A percentile compares a stretch with the other conserved stretches of the same genome.
Evolutionary conservation across 768 basidiomycete species (phyloP).

Genomic region (Mycena floridula): DNA sequence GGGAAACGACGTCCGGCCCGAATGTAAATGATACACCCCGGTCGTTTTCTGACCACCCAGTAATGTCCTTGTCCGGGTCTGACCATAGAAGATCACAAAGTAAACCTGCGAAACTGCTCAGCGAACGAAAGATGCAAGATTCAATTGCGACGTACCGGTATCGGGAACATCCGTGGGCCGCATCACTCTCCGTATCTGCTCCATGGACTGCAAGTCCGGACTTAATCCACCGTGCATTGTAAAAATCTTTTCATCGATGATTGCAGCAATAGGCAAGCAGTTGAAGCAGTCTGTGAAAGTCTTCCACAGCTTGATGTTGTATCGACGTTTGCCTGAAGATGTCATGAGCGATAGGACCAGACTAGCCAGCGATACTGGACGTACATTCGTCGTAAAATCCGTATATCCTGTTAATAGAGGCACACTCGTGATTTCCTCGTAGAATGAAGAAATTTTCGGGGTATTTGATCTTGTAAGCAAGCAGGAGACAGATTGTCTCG

Average conservation of each 20-base stretch:
- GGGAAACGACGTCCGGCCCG: slow-evolving; percentile 94
- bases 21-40: slow-evolving; percentile 98
- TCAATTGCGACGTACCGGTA: slow-evolving; percentile 59
- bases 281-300: slow-evolving; percentile 99
- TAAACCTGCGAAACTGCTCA: slow-evolving; percentile 49
- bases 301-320: slow-evolving; percentile 99
- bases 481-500: slow-evolving; percentile 97
- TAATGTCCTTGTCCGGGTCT: slow-evolving; percentile 99
- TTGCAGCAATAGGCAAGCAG: slow-evolving; percentile 97
- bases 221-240: slow-evolving; percentile 98
- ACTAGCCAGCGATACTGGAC: slow-evolving; percentile 30
- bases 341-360: not conserved
- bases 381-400: slow-evolving; percentile 99
- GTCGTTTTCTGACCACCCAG: slow-evolving; percentile 99
- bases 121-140: slow-evolving; percentile 2
- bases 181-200: slow-evolving; percentile 99
- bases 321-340: slow-evolving; percentile 89
- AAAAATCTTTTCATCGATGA: slow-evolving; percentile 99
- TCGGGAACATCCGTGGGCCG: slow-evolving; percentile 98
- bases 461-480: slow-evolving; percentile 99
- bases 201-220: slow-evolving; percentile 98
- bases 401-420: slow-evolving; percentile 99
- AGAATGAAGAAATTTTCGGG: slow-evolving; percentile 99
- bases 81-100: slow-evolving; percentile 98
- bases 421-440: slow-evolving; percentile 98